phyloP scores from a whole-genome alignment of 2,329 filamentous ascomycete species.

The Alternaria triticina region DNA sequence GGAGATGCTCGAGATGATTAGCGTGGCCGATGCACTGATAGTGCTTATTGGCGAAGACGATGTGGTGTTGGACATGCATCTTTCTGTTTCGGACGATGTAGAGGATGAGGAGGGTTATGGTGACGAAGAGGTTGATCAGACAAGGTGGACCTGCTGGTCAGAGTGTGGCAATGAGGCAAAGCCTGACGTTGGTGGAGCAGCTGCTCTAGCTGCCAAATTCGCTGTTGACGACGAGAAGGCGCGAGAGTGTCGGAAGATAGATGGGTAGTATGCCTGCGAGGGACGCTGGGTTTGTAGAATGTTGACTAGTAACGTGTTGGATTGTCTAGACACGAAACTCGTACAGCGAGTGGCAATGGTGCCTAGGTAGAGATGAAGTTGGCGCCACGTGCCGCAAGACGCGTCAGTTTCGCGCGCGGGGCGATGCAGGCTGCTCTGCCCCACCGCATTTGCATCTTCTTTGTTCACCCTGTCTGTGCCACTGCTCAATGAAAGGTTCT shows the following conservation, averaged over 20 bases:
- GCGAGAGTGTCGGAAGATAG: not conserved
- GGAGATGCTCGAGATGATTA: not conserved
- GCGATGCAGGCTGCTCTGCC: not conserved
- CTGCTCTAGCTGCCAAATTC: not conserved
- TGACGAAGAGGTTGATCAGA: not conserved
- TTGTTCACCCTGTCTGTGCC: not conserved
- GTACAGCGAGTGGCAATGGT: not conserved
- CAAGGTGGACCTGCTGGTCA: not conserved
- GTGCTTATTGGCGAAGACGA: not conserved
- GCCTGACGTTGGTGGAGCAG: not conserved
- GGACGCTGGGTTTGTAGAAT: fast-evolving
- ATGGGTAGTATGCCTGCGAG: not conserved
- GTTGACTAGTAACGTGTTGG: not conserved
- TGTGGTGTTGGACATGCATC: not conserved
- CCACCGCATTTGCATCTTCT: not conserved
- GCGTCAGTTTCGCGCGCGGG: not conserved
- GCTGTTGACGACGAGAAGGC: not conserved
- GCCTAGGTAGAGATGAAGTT: not conserved
- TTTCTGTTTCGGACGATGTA: not conserved
- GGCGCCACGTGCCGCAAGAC: not conserved
- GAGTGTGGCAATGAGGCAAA: not conserved
- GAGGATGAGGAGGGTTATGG: not conserved
- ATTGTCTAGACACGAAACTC: not conserved
- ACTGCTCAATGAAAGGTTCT: not conserved
- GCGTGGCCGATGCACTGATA: not conserved